phyloP scores from a whole-genome alignment of 228 moss, liverwort and hornwort species.

The Sphagnum magellanicum region DNA sequence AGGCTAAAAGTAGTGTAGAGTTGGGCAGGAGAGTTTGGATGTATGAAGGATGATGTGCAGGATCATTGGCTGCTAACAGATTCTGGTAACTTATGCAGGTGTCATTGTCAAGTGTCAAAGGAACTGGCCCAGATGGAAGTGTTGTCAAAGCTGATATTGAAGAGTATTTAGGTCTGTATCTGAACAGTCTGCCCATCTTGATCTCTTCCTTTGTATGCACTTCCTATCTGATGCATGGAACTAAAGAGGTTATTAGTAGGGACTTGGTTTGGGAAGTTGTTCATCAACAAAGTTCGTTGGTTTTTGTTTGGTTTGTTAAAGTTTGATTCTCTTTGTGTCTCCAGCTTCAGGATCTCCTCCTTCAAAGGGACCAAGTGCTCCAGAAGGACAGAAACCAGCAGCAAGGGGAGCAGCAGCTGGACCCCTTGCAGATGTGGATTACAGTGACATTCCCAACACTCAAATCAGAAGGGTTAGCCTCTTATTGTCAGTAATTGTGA shows the following conservation, averaged over 20 bases:
- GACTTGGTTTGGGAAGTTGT: too few species aligned
- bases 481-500: not conserved
- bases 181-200: not conserved
- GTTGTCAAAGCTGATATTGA: constrained; percentile 92
- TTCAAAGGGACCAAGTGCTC: constrained; percentile 24
- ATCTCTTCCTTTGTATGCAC: not conserved
- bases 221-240: not conserved
- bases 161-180: constrained; percentile 54
- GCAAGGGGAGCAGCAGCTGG: constrained; percentile 30
- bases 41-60: not conserved
- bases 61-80: not conserved
- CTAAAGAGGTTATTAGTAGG: too few species aligned
- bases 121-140: constrained; percentile 89
- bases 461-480: constrained; percentile 68
- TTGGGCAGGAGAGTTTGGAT: not conserved
- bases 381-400: constrained; percentile 21
- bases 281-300: too few species aligned
- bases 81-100: constrained; percentile 30
- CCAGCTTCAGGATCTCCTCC: constrained; percentile 67
- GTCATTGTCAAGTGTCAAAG: constrained; percentile 67
- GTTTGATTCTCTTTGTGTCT: not conserved
- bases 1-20: not conserved
- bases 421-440: constrained; percentile 52
- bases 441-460: constrained; percentile 63
- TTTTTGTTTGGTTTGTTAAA: too few species aligned